Percentiles rank a stretch among this genome's conserved stretches.
These are phyloP conservation scores for Chloromonas sp. DNA, from an alignment of 163 green algal species.

Conservation along the genomic window DNA sequence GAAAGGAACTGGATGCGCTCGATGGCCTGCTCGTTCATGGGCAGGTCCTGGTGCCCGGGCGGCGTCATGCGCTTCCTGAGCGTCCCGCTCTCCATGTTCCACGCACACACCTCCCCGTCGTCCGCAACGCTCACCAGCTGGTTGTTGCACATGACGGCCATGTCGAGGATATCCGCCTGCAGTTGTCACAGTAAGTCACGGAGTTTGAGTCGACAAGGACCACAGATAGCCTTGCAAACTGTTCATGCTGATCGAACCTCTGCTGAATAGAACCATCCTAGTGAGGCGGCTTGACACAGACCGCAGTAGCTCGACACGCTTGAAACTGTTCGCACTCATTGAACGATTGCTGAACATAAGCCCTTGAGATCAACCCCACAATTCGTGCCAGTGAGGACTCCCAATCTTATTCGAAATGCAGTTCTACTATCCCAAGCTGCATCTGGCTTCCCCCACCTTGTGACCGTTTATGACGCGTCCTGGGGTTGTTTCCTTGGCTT, in stretches of 20 bases:
- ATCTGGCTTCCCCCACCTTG: conserved; percentile 3
- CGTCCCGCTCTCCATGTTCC: conserved; percentile 40
- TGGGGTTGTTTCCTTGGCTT: conserved; percentile 11
- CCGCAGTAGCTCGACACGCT: too few species aligned
- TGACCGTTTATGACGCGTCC: conserved; percentile 21
- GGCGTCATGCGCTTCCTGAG: conserved; percentile 26
- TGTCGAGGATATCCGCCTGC: conserved; percentile 41
- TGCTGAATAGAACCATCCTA: too few species aligned
- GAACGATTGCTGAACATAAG: too few species aligned
- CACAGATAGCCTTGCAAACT: too few species aligned
- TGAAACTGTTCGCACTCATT: too few species aligned
- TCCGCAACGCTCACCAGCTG: conserved; percentile 37
- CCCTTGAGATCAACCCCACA: too few species aligned
- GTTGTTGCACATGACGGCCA: conserved; percentile 29
- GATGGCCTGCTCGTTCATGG: conserved; percentile 33
- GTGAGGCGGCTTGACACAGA: too few species aligned
- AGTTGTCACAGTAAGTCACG: neutral
- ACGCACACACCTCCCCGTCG: conserved; percentile 36
- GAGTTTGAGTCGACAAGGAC: too few species aligned
- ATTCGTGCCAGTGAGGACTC: too few species aligned
- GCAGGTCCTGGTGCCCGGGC: conserved; percentile 6
- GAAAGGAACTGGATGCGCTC: conserved; percentile 43
- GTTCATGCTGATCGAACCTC: too few species aligned
- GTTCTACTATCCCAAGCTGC: too few species aligned
- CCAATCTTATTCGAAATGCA: too few species aligned